Base-by-base conservation (phyloP, 208 protist genomes). In the Leishmania amazonensis region DNA sequence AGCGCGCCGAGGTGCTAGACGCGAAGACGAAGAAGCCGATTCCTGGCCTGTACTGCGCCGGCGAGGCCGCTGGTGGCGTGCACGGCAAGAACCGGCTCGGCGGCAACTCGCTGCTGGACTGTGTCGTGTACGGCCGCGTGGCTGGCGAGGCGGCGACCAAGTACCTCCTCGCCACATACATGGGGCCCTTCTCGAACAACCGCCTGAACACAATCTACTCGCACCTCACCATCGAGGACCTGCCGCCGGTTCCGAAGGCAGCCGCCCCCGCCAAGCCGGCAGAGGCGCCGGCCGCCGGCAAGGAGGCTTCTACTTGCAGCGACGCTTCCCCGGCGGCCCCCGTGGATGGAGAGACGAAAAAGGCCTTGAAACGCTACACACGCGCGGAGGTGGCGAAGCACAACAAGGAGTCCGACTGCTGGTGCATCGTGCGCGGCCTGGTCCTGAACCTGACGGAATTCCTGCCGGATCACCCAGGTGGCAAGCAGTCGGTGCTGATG, bases 41-140 rank as follows among this genome's bases (percentile, higher is more conserved):
- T 58, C 79, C 79, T 0, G 96, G 98, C 38, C 89, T 99, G n/a
- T 99, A 90, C 83, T 97, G 92, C 73, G 96, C 96, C 17, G 98
- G 98, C 38, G 98, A 99, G 90, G 97, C 98, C 17, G 97, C 96
- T 13, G 97, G 96, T 35, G 98, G 98, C 38, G 88, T 99, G 35
- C 98, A 99, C 87, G 98, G 98, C 53, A 88, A 88, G 79, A 99
- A 99, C 82, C 90, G 98, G 28, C 93, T 99, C 2, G 98, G 91
- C 28, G 98, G 98, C 51, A 99, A 99, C 88, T 98, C 96, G 47
- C 91, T 99, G 68, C 83, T 99, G n/a, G 98, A 99, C 79, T 99
- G 97, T 81, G 96, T 99, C 35, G 98, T 99, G 45, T 99, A 97
- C 88, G 98, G 97, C 7, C 86, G 95, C 35, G 87, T 93, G 28